Base-by-base conservation (phyloP, 2,329 filamentous ascomycete genomes). In the Colletotrichum filicis region DNA sequence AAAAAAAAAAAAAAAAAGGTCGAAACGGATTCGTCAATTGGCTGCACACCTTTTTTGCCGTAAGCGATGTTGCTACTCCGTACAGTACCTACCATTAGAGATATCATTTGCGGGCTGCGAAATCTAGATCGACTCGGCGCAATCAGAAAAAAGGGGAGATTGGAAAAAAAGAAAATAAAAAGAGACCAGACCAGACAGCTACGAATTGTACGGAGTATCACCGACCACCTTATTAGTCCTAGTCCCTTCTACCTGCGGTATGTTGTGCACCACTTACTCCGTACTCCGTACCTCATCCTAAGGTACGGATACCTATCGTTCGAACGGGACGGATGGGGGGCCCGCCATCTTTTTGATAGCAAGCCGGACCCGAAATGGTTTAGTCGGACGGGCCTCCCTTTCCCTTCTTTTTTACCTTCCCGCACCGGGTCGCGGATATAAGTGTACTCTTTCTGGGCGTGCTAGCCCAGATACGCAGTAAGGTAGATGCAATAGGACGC, bases 381-480 rank as follows among this genome's bases (percentile, higher is more conserved):
- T 73, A 70, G 70, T 35, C 60, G 66, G 66, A 61, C 56, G 66
- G 70, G 55, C 60, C 66, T 72, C 60, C 28, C 46, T 60, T 64
- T 56, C 56, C 24, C 30, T 49, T 24, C 37, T 49, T 26, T 30
- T 59, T 62, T 35, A 22, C 61, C 66, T 60, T 73, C 66, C 53
- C 55, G 70, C 70, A 55, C 59, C 60, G 66, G 59, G 59, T 72
- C 42, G 63, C 22, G 49, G 49, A 64, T 55, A 64, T 22, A 64
- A 64, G 62, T 37, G 49, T 5, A 28, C 24, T 65, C 30, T 57
- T 22, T 30, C n/a, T 42, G 52, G 55, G 42, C 37, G 37, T 7
- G 16, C 53, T 28, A 35, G 22, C 16, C 35, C 66, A 46, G 42
- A n/a, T 35, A 12, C 32, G 32, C 32, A 35, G 32, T 22, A 32